phyloP scores from a whole-genome alignment of 192 early-diverging fungal species.

The Coemansia sp. region DNA sequence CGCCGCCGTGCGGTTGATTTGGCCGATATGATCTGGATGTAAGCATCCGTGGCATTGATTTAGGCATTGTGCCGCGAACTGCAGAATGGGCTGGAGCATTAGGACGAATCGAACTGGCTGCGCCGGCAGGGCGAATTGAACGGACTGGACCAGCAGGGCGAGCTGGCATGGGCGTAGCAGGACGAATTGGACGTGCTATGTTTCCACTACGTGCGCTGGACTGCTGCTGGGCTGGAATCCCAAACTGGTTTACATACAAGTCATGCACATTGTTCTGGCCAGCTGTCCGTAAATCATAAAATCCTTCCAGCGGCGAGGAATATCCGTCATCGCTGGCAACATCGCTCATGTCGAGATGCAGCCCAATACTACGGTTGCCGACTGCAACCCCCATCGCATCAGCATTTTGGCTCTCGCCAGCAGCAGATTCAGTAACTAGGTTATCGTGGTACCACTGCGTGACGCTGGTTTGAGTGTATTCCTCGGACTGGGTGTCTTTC shows the following conservation, averaged over 20 bases:
- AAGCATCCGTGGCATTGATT: no score
- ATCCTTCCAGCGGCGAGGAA: slow-evolving; percentile 50
- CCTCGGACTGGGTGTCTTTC: background rate
- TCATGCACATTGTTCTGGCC: slow-evolving; percentile 3
- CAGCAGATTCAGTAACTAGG: background rate
- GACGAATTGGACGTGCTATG: background rate
- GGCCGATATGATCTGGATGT: no score
- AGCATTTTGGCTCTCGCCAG: background rate
- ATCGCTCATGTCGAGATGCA: background rate
- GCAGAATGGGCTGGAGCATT: no score
- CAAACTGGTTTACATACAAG: slow-evolving; percentile 48
- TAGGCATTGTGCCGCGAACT: no score
- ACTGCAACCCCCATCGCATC: background rate
- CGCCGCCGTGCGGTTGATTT: slow-evolving; percentile 1
- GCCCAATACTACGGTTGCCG: slow-evolving; percentile 3
- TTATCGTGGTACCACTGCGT: slow-evolving; percentile 50
- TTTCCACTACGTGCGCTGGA: background rate
- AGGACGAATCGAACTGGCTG: no score
- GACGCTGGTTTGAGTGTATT: slow-evolving; percentile 9
- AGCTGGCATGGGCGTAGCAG: background rate
- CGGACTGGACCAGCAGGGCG: no score
- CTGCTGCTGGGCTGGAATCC: background rate
- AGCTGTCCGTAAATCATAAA: slow-evolving; percentile 35
- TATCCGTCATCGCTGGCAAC: slow-evolving; percentile 26
- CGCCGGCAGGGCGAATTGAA: no score